Conservation (phyloP, 1,284 basidiomycete genomes). For the Moniliophthora roreri region DNA sequence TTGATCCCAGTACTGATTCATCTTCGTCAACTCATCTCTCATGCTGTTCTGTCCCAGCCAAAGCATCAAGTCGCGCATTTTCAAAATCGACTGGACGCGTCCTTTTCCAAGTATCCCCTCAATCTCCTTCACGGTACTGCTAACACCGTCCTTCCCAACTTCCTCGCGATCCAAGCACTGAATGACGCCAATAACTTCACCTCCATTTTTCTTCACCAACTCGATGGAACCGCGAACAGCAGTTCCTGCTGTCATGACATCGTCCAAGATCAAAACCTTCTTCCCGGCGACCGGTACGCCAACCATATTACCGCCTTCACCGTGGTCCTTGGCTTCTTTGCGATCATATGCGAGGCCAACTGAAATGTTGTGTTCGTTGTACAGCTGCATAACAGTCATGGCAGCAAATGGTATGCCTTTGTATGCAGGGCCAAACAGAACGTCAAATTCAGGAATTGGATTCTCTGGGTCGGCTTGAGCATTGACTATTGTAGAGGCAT, state of each 20-base stretch:
- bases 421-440: slow-evolving; percentile 97
- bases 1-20: slow-evolving; percentile 76
- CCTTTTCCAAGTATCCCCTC: slow-evolving; percentile 72
- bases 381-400: slow-evolving; percentile 79
- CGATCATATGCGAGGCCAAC: slow-evolving; percentile 91
- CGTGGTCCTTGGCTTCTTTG: slow-evolving; percentile 96
- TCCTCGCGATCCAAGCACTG: slow-evolving; percentile 92
- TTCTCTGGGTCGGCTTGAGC: slow-evolving; percentile 39
- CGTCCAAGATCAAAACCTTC: slow-evolving; percentile 88
- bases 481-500: slow-evolving; percentile 74
- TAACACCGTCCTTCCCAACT: slow-evolving; percentile 66
- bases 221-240: slow-evolving; percentile 84
- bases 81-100: slow-evolving; percentile 75
- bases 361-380: slow-evolving; percentile 62
- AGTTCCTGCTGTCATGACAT: slow-evolving; percentile 97
- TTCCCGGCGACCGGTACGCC: slow-evolving; percentile 82
- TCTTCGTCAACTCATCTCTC: slow-evolving; percentile 66
- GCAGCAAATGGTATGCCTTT: slow-evolving; percentile 97
- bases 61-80: slow-evolving; percentile 82
- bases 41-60: slow-evolving; percentile 78
- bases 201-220: slow-evolving; percentile 65
- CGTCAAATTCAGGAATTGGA: slow-evolving; percentile 74
- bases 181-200: slow-evolving; percentile 88
- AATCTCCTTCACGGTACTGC: slow-evolving; percentile 85
- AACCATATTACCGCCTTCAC: slow-evolving; percentile 94